phyloP scores from a whole-genome alignment of 164 flowering plant species.

The Aristolochia californica region DNA sequence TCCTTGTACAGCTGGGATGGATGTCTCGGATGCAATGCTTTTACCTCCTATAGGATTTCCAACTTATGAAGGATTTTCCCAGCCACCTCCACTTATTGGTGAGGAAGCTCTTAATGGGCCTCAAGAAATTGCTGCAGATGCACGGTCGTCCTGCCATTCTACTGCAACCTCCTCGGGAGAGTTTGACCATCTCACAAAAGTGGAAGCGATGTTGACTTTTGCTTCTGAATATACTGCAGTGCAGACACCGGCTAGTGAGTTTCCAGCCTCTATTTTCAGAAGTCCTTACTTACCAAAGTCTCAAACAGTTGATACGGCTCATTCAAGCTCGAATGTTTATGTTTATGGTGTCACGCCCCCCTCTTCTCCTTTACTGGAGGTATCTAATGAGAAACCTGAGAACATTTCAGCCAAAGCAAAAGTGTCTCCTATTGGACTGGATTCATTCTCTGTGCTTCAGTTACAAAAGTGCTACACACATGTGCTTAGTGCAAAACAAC shows the following conservation, averaged over 20 bases:
- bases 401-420: slow-evolving; percentile 24
- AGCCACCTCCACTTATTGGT: slow-evolving; percentile 24
- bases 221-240: slow-evolving; percentile 94
- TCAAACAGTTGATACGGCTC: slow-evolving; percentile 47
- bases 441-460: slow-evolving; percentile 18
- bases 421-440: slow-evolving; percentile 23
- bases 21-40: slow-evolving; percentile 70
- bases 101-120: slow-evolving; percentile 49
- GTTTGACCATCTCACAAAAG: slow-evolving; percentile 71
- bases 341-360: slow-evolving; percentile 78
- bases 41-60: slow-evolving; percentile 43
- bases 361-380: slow-evolving; percentile 41
- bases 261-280: slow-evolving; percentile 49
- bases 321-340: slow-evolving; percentile 49
- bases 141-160: slow-evolving; percentile 21
- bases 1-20: slow-evolving; percentile 60
- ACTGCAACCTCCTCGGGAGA: slow-evolving; percentile 39
- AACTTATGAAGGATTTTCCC: slow-evolving; percentile 56
- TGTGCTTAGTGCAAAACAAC: slow-evolving; percentile 37
- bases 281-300: slow-evolving; percentile 72
- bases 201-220: slow-evolving; percentile 86
- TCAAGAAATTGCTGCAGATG: slow-evolving; percentile 36
- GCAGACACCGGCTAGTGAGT: slow-evolving; percentile 53
- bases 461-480: slow-evolving; percentile 51
- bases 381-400: slow-evolving; percentile 38